Evolutionary conservation across 2,329 filamentous ascomycete species (phyloP), one percentile per base, ranked within the genome.

Genomic region (Apiospora marii): DNA sequence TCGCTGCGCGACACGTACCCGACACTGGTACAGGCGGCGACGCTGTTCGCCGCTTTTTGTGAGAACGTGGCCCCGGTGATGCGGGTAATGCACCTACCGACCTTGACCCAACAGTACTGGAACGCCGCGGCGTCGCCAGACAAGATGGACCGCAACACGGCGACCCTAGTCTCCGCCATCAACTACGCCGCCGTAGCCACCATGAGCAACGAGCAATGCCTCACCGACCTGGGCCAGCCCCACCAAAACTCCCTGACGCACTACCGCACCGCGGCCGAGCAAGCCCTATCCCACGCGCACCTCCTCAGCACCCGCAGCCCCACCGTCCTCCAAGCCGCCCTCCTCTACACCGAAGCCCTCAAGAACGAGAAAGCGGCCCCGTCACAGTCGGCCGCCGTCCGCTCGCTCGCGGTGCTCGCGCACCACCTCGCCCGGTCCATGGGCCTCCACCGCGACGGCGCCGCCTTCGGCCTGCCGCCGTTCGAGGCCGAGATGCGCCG

Each of bases 81-180:
- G 12, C 76, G 74, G 67, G 76, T 80, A 24, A 80, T 79, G 67
- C 81, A 81, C 72, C 76, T 78, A 73, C 79, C 79, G 2, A 79
- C 78, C 0, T 44, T 78, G 22, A 74, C 74, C 16, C 72, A 67
- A 6, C 72, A 77, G 4, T 68, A 48, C 43, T 68, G 67, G 67
- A 14, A 68, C 34, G 43, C 67, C 1, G 30, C 46, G 7, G 24
- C 67, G 8, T 48, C 67, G 16, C 73, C 75, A 46, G 74, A 75
- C 64, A 72, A 74, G 24, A 48, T 74, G 22, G 75, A 72, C 27
- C 76, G 73, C 16, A 74, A 76, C 30, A 72, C 75, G 30, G 74
- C 75, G 58, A 72, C 72, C 1, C 69, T 75, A 19, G 71, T 68
- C 4, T 34, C 48, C 3, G 43, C 46, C 10, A 12, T 34, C 67